Percentiles rank a stretch among this genome's conserved stretches.
These are phyloP conservation scores for Colletotrichum endophyticum DNA, from an alignment of 2,329 filamentous ascomycete species.

Conservation along the genomic window DNA sequence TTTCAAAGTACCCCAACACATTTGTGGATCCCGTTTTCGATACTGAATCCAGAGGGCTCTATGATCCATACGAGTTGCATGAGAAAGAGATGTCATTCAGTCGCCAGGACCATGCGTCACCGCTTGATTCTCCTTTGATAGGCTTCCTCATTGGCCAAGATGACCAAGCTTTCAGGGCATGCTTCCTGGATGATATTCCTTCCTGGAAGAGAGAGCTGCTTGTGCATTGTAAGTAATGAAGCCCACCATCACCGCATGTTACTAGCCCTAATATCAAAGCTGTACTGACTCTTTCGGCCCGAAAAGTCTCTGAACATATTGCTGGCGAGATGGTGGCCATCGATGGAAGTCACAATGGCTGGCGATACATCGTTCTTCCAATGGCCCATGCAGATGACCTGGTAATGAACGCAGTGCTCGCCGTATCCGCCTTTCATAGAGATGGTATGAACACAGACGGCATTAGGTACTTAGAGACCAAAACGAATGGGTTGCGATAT, in stretches of 20 bases:
- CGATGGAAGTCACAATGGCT: neutral
- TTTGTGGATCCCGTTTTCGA: neutral
- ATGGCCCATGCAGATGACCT: neutral
- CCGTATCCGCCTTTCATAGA: neutral
- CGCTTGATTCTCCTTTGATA: rapidly evolving
- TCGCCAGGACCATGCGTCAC: neutral
- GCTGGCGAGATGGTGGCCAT: neutral
- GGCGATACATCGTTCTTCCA: neutral
- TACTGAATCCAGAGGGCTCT: rapidly evolving
- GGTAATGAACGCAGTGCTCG: neutral
- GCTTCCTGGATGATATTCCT: neutral
- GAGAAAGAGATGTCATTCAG: neutral
- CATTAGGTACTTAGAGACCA: neutral
- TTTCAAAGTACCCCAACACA: neutral
- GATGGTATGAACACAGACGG: neutral
- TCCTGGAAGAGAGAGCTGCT: neutral
- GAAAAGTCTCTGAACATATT: neutral
- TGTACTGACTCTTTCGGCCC: neutral
- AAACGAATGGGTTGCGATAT: neutral
- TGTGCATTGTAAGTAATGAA: neutral
- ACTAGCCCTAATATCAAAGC: rapidly evolving
- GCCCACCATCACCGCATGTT: neutral
- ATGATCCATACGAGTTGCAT: neutral
- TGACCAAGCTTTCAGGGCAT: neutral
- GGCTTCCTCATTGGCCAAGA: neutral